Evolutionary conservation across 225 moss, liverwort and hornwort species (phyloP).

Genomic region (Straminergon stramineum): DNA sequence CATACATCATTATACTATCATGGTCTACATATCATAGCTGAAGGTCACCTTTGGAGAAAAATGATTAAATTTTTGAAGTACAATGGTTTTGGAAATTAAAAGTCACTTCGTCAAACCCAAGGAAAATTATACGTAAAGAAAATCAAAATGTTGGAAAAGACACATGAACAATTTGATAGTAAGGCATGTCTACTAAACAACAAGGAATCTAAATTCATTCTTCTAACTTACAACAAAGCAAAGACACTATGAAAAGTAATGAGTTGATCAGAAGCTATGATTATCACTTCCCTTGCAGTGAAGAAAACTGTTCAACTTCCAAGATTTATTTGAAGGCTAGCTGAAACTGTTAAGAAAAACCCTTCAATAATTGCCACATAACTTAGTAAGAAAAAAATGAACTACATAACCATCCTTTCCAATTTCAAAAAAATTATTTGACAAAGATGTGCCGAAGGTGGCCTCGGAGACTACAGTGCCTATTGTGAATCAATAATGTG

Average conservation of each 20-base stretch:
- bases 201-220: too few species aligned
- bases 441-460: neutral
- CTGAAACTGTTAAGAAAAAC: neutral
- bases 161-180: too few species aligned
- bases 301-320: too few species aligned
- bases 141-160: too few species aligned
- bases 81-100: too few species aligned
- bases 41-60: too few species aligned
- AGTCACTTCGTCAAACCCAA: too few species aligned
- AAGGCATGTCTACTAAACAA: too few species aligned
- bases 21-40: neutral
- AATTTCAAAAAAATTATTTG: rapidly evolving
- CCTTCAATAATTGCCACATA: neutral
- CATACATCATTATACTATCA: neutral
- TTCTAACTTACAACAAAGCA: neutral
- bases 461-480: neutral
- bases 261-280: neutral
- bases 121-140: too few species aligned
- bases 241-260: neutral
- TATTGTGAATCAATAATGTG: neutral
- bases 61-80: too few species aligned
- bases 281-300: neutral
- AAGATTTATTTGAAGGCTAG: neutral
- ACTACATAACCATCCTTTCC: neutral
- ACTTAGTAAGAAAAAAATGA: neutral